Evolutionary conservation across 108 stramenopile species (phyloP).

Genomic region (Nitzschia palea): DNA sequence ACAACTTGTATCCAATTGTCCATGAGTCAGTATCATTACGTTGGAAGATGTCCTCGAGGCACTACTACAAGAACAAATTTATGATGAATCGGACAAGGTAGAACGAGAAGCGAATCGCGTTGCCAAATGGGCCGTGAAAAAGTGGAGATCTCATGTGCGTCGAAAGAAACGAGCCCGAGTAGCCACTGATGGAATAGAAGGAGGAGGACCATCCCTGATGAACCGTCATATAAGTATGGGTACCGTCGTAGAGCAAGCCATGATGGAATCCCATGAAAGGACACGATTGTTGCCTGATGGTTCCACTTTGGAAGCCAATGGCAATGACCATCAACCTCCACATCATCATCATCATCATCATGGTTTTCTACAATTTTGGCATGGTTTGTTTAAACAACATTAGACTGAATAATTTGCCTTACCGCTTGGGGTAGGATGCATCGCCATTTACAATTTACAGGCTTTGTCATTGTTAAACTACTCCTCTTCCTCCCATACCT

Average conservation of each 20-base stretch:
- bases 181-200: neutral
- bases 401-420: no score
- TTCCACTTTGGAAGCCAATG: neutral
- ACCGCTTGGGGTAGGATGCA: no score
- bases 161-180: constrained; percentile 22
- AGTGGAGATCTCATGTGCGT: constrained; percentile 52
- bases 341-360: constrained; percentile 2
- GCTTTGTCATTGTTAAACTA: no score
- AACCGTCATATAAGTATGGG: neutral
- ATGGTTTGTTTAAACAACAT: no score
- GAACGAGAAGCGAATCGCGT: constrained; percentile 27
- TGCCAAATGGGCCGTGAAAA: constrained; percentile 39
- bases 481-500: no score
- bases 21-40: constrained; percentile 49
- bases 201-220: no score
- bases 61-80: constrained; percentile 80
- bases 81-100: constrained; percentile 65
- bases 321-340: neutral
- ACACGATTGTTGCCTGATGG: neutral
- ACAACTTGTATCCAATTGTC: neutral
- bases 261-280: constrained; percentile 2
- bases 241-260: constrained; percentile 8
- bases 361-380: no score
- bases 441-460: no score
- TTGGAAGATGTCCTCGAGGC: constrained; percentile 80